Conservation (phyloP, 1,284 basidiomycete genomes). For the Veloboletus limbatus region DNA sequence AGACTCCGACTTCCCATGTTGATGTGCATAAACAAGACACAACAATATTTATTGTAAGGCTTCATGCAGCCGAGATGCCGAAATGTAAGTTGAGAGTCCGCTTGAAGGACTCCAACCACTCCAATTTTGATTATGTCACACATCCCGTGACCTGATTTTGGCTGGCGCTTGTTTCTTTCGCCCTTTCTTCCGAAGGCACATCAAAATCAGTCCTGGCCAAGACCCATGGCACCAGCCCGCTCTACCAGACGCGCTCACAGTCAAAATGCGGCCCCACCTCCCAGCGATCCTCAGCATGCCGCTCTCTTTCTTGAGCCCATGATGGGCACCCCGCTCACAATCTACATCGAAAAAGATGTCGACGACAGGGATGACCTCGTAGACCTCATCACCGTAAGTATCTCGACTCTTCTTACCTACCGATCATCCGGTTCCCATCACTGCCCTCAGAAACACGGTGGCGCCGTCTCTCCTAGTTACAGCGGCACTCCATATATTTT, state of each 20-base stretch:
- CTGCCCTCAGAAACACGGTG: constrained; percentile 63
- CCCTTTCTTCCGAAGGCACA: no score
- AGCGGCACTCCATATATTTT: constrained; percentile 74
- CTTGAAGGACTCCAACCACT: constrained; percentile 40
- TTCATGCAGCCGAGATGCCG: constrained; percentile 12
- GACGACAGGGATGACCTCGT: constrained; percentile 60
- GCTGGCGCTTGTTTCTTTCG: no score
- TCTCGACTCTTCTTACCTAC: background rate
- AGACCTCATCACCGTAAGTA: constrained; percentile 60
- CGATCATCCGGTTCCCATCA: constrained; percentile 10
- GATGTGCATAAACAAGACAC: constrained; percentile 29
- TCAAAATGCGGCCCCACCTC: constrained; percentile 18
- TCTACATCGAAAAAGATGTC: constrained; percentile 79
- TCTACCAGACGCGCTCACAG: constrained; percentile 48
- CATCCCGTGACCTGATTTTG: constrained; percentile 18
- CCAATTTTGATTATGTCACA: constrained; percentile 15
- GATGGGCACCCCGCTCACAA: constrained; percentile 67
- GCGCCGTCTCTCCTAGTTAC: constrained; percentile 66
- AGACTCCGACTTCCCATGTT: constrained; percentile 31
- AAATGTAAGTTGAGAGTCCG: constrained; percentile 20
- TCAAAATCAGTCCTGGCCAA: constrained; percentile 40
- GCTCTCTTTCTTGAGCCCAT: constrained; percentile 74
- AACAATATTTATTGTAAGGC: constrained; percentile 17
- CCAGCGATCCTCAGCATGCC: constrained; percentile 33
- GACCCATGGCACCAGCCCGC: constrained; percentile 78